These are phyloP conservation scores for Penium margaritaceum DNA, from an alignment of 139 green algal species.

Conservation along the genomic window DNA sequence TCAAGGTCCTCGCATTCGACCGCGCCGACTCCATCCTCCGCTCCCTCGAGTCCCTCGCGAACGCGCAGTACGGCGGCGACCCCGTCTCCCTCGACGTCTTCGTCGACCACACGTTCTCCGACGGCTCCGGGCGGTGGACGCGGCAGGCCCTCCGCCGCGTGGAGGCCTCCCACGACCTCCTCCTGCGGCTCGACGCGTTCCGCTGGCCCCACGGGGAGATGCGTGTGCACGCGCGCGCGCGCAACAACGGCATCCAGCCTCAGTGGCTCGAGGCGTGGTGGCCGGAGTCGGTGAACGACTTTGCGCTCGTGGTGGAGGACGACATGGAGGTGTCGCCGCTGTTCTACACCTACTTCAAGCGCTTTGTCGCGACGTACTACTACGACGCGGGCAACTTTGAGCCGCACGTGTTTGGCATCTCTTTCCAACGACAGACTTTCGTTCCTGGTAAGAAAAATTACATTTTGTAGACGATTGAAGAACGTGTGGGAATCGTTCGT, in stretches of 20 bases:
- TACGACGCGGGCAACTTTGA: constrained; percentile 13
- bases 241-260: constrained; percentile 20
- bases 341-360: constrained; percentile 32
- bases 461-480: too few relatives aligned
- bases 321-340: constrained; percentile 26
- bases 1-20: constrained; percentile 24
- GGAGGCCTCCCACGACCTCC: not conserved
- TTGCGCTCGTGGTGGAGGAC: constrained; percentile 34
- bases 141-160: not conserved
- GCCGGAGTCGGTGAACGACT: constrained; percentile 25
- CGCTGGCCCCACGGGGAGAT: constrained; percentile 21
- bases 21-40: constrained; percentile 9
- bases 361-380: constrained; percentile 21
- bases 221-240: constrained; percentile 6
- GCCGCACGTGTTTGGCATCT: constrained; percentile 19
- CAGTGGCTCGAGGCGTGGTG: constrained; percentile 37
- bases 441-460: constrained; percentile 20
- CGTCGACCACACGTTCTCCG: constrained; percentile 29
- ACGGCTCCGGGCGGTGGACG: too few relatives aligned
- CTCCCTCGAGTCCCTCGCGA: constrained; percentile 11
- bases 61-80: constrained; percentile 18
- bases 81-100: constrained; percentile 27
- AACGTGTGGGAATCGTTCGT: not conserved
- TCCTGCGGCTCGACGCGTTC: constrained; percentile 10
- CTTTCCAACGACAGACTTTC: constrained; percentile 27